A percentile compares a stretch with the other conserved stretches of the same genome.
phyloP scores from a whole-genome alignment of 257 asterid genomes.

The Solanum tarapatanum region DNA sequence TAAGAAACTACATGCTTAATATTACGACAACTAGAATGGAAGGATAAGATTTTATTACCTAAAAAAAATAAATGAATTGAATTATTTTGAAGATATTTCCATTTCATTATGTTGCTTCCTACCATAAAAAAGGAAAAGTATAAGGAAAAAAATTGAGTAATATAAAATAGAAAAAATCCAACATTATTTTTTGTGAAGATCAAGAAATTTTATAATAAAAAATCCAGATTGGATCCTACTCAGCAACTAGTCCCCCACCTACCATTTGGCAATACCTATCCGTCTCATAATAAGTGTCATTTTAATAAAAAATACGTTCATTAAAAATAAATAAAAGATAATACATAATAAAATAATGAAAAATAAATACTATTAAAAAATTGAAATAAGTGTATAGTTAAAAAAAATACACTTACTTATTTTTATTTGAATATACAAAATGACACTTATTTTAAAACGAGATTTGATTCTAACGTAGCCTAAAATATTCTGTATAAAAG shows the following conservation, averaged over 20 bases:
- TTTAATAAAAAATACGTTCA: neutral
- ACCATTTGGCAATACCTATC: neutral
- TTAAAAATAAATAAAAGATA: neutral
- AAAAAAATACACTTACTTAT: neutral
- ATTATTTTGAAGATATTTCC: neutral
- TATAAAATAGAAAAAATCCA: neutral
- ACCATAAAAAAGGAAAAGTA: neutral
- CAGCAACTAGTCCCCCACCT: neutral
- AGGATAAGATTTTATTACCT: neutral
- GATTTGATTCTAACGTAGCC: neutral
- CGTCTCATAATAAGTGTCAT: too few relatives aligned
- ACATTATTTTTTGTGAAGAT: neutral
- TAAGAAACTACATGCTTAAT: neutral
- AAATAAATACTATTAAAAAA: too few relatives aligned
- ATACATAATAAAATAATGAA: too few relatives aligned
- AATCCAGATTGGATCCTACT: neutral
- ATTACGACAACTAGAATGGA: neutral
- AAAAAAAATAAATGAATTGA: neutral
- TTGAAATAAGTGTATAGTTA: too few relatives aligned
- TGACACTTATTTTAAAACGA: neutral
- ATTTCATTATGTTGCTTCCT: neutral
- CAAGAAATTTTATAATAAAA: neutral
- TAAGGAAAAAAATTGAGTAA: neutral
- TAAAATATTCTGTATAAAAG: neutral
- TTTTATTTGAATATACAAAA: rapidly evolving